phyloP scores from a whole-genome alignment of 345 rosid genomes.

The Iberis pinnata region DNA sequence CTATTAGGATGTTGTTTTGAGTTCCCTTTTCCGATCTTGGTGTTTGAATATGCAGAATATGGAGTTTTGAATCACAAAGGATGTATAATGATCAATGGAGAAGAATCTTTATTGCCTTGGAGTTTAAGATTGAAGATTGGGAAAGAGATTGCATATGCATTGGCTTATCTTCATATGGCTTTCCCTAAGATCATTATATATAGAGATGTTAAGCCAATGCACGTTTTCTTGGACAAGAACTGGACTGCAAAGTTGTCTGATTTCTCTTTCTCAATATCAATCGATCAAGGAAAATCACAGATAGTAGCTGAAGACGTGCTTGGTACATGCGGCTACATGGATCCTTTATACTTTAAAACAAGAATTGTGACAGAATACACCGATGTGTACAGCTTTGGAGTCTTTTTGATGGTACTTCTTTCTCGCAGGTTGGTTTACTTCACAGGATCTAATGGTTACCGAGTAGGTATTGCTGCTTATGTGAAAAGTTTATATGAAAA shows the following conservation, averaged over 20 bases:
- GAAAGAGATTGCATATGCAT: slow-evolving; percentile 16
- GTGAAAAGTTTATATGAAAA: not conserved
- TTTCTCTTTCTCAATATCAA: too few relatives aligned
- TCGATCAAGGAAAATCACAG: not conserved
- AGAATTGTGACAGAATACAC: slow-evolving; percentile 12
- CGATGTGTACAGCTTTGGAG: slow-evolving; percentile 16
- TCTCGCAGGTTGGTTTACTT: not conserved
- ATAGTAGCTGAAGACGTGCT: not conserved
- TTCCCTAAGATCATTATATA: slow-evolving; percentile 12
- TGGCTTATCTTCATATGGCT: slow-evolving; percentile 15
- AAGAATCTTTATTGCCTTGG: not conserved
- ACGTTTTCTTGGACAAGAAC: slow-evolving; percentile 16
- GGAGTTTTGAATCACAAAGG: slow-evolving; percentile 3
- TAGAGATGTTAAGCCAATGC: slow-evolving; percentile 13
- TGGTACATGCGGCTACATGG: slow-evolving; percentile 8
- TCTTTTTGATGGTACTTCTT: not conserved
- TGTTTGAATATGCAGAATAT: slow-evolving; percentile 6
- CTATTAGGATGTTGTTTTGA: slow-evolving; percentile 17
- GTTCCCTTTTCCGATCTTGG: slow-evolving; percentile 17
- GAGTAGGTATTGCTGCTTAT: not conserved
- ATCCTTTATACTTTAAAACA: not conserved
- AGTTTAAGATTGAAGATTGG: slow-evolving; percentile 16
- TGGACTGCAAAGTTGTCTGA: slow-evolving; percentile 13
- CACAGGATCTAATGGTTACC: not conserved
- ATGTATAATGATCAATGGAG: not conserved